Conservation (phyloP, 1,284 basidiomycete species). For the Ustilago curta region DNA sequence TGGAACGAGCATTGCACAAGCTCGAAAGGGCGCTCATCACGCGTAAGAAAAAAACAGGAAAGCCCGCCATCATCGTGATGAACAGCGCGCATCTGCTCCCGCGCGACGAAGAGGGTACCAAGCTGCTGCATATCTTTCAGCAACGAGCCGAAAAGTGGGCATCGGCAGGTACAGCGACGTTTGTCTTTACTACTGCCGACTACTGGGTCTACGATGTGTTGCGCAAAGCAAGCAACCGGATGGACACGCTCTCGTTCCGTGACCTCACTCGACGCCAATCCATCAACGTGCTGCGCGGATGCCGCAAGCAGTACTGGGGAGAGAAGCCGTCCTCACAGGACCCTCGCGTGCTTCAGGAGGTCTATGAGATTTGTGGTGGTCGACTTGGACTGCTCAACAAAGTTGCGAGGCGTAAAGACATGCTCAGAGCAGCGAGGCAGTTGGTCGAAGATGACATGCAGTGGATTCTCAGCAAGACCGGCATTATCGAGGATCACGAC, state of each 20-base stretch:
- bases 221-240: constrained; percentile 59
- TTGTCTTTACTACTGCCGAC: constrained; percentile 61
- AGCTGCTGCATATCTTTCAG: constrained; percentile 62
- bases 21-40: constrained; percentile 61
- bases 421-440: constrained; percentile 56
- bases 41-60: constrained; percentile 49
- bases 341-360: constrained; percentile 51
- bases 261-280: constrained; percentile 58
- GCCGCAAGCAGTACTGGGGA: constrained; percentile 62
- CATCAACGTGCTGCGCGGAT: constrained; percentile 55
- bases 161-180: constrained; percentile 58
- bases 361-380: constrained; percentile 62
- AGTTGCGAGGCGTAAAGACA: constrained; percentile 54
- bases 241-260: constrained; percentile 64
- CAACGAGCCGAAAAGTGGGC: constrained; percentile 67
- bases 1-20: constrained; percentile 64
- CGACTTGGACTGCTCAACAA: constrained; percentile 61
- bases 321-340: constrained; percentile 49
- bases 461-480: constrained; percentile 66
- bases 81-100: constrained; percentile 61
- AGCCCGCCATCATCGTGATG: constrained; percentile 66
- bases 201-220: constrained; percentile 63
- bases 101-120: constrained; percentile 59
- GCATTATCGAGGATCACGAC: constrained; percentile 65
- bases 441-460: constrained; percentile 64